These are phyloP conservation scores for Stachybotrys chlorohalonatus DNA, from an alignment of 2,329 filamentous ascomycete species.

Conservation along the genomic window DNA sequence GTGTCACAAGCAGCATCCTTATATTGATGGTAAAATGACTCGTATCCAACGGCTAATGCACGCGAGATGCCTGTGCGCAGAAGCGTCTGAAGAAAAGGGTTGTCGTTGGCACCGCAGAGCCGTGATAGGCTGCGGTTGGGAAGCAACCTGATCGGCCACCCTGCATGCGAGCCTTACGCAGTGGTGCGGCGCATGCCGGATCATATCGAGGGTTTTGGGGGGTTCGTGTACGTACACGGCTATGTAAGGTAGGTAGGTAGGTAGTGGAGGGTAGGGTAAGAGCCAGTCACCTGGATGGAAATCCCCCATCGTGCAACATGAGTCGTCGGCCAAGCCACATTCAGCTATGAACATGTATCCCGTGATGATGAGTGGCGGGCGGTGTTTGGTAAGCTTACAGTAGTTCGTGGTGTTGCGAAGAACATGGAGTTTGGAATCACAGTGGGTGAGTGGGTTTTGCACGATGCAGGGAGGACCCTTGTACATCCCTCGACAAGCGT, in stretches of 20 bases:
- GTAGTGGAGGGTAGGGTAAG: not conserved
- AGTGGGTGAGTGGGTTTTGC: not conserved
- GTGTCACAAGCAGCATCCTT: not conserved
- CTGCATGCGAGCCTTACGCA: not conserved
- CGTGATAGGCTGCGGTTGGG: not conserved
- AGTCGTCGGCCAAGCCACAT: not conserved
- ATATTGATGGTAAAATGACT: not conserved
- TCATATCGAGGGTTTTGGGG: not conserved
- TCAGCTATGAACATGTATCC: not conserved
- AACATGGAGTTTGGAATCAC: not conserved
- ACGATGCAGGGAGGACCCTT: not conserved
- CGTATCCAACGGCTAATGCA: not conserved
- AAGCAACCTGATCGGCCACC: not conserved
- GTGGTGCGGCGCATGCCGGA: not conserved
- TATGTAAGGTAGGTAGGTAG: too few species aligned
- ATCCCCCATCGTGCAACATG: not conserved
- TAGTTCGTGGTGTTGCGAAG: too few species aligned
- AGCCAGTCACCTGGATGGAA: not conserved
- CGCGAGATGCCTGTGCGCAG: too few species aligned
- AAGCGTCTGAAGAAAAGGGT: too few species aligned
- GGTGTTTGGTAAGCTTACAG: too few species aligned
- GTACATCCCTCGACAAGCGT: not conserved
- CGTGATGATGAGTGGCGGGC: not conserved
- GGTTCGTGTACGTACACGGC: too few species aligned
- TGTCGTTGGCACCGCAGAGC: not conserved